phyloP scores from a whole-genome alignment of 1,284 basidiomycete species.

The Xerocomus cyaneibrunnescens region DNA sequence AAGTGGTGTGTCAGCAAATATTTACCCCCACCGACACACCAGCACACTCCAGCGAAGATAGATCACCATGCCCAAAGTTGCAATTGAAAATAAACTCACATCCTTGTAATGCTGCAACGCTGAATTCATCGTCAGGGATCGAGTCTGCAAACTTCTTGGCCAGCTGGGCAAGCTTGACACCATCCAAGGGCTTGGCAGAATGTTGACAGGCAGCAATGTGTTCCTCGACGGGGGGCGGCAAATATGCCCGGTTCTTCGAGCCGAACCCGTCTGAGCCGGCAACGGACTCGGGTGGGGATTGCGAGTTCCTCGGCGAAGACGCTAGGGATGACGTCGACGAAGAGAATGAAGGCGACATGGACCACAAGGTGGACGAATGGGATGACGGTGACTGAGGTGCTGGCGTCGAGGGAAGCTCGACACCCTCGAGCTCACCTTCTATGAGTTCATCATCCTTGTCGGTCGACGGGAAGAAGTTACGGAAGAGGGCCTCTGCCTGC shows the following conservation, averaged over 20 bases:
- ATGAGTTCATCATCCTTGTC: conserved; percentile 47
- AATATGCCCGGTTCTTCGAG: conserved; percentile 57
- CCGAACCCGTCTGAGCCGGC: conserved; percentile 44
- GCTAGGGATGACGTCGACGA: conserved; percentile 37
- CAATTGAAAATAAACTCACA: conserved; percentile 52
- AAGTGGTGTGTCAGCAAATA: conserved; percentile 18
- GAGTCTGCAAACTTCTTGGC: conserved; percentile 73
- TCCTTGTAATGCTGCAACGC: conserved; percentile 82
- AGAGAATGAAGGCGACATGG: conserved; percentile 38
- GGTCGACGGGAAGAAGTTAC: conserved; percentile 79
- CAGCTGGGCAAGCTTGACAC: conserved; percentile 55
- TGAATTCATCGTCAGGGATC: conserved; percentile 78
- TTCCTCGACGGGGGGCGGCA: conserved; percentile 63
- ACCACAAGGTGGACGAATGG: conserved; percentile 37
- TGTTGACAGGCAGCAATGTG: conserved; percentile 56
- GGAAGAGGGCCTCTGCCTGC: conserved; percentile 80
- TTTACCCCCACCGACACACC: conserved; percentile 14
- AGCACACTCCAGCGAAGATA: conserved; percentile 11
- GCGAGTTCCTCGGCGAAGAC: conserved; percentile 28
- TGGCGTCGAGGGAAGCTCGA: conserved; percentile 46
- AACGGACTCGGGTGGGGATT: conserved; percentile 29
- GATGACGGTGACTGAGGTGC: conserved; percentile 32
- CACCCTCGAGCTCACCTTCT: conserved; percentile 50
- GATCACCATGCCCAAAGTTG: conserved; percentile 1
- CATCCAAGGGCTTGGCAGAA: conserved; percentile 62